Evolutionary conservation across 306 rosid species (phyloP).

Genomic region (Rosa persica): DNA sequence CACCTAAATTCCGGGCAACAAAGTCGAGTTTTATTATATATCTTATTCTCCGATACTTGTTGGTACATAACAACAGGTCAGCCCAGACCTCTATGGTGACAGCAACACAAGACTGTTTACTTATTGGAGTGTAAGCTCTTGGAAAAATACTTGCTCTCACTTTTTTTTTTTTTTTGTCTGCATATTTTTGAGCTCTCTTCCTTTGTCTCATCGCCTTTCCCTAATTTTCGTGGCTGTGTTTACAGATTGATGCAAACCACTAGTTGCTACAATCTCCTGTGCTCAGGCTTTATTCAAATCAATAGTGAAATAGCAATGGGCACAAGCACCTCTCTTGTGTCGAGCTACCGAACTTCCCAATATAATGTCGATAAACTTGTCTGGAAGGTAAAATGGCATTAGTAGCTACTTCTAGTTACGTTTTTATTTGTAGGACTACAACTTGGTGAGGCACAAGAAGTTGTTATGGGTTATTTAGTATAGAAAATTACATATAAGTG

Average conservation of each 20-base stretch:
- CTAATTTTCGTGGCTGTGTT: neutral
- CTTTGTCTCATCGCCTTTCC: neutral
- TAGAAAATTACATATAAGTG: too few relatives aligned
- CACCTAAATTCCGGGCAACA: too few relatives aligned
- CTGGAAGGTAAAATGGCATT: slow-evolving; percentile 74
- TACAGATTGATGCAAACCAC: slow-evolving; percentile 98
- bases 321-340: slow-evolving; percentile 88
- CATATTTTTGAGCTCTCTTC: neutral
- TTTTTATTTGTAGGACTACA: too few relatives aligned
- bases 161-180: neutral
- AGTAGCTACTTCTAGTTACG: too few relatives aligned
- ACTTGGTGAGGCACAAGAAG: too few relatives aligned
- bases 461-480: too few relatives aligned
- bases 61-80: slow-evolving; percentile 55
- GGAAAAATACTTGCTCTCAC: neutral
- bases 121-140: slow-evolving; percentile 85
- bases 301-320: slow-evolving; percentile 93
- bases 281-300: slow-evolving; percentile 95
- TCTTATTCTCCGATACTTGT: neutral
- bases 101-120: slow-evolving; percentile 87
- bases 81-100: slow-evolving; percentile 93
- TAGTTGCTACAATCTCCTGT: slow-evolving; percentile 98
- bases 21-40: too few relatives aligned
- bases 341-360: slow-evolving; percentile 61
- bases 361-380: slow-evolving; percentile 86